Conservation (phyloP, 1,284 basidiomycete species). For the Singerocomus inundabilis region DNA sequence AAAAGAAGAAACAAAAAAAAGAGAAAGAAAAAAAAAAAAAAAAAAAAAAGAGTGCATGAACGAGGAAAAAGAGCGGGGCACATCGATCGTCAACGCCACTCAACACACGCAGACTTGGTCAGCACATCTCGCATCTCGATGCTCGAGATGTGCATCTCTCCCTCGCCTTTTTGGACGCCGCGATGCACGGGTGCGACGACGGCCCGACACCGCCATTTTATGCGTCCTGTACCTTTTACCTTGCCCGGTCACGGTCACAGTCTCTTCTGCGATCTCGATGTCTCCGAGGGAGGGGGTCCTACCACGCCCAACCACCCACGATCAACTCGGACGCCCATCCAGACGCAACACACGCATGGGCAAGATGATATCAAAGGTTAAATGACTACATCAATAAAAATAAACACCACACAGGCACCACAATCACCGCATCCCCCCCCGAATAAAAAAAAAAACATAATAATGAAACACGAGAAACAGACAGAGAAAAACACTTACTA, state of each 20-base stretch:
- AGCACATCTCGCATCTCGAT: constrained; percentile 7
- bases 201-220: constrained; percentile 6
- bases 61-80: too few relatives aligned
- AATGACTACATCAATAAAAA: not conserved
- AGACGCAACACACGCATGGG: not conserved
- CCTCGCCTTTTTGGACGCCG: not conserved
- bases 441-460: not conserved
- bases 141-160: constrained; percentile 4
- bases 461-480: too few relatives aligned
- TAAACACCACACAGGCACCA: constrained; percentile 1
- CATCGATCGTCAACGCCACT: constrained; percentile 1
- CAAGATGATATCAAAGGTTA: not conserved
- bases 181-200: not conserved
- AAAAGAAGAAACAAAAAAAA: not conserved
- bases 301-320: constrained; percentile 4
- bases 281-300: constrained; percentile 5
- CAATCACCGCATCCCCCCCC: too few relatives aligned
- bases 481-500: constrained; percentile 22
- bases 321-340: constrained; percentile 10
- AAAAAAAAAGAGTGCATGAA: too few relatives aligned
- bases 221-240: not conserved
- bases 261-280: constrained; percentile 14
- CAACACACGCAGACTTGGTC: not conserved
- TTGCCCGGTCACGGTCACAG: constrained; percentile 2
- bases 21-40: not conserved